phyloP scores from a whole-genome alignment of 2,329 filamentous ascomycete species.

The Escovopsis sp. region DNA sequence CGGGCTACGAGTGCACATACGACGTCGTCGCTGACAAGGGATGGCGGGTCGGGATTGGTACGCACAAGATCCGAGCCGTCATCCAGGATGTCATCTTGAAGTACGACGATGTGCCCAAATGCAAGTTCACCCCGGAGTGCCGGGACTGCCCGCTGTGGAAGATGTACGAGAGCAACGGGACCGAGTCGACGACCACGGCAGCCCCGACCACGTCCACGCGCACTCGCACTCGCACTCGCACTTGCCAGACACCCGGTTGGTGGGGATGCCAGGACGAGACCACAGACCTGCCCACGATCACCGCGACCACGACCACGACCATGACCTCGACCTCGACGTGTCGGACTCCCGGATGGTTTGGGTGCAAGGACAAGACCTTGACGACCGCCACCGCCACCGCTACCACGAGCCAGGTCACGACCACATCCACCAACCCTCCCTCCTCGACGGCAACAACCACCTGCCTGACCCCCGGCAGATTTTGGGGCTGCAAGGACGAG shows the following conservation, averaged over 20 bases:
- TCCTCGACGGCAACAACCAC: slow-evolving; percentile 15
- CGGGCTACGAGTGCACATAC: slow-evolving; percentile 76
- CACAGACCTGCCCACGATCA: slow-evolving; percentile 29
- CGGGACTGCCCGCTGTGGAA: slow-evolving; percentile 90
- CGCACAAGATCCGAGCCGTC: slow-evolving; percentile 78
- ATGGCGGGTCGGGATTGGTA: slow-evolving; percentile 82
- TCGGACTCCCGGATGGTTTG: slow-evolving; percentile 51
- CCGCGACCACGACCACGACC: slow-evolving; percentile 27
- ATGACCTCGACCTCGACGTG: slow-evolving; percentile 40
- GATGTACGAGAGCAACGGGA: slow-evolving; percentile 85
- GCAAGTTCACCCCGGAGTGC: slow-evolving; percentile 63
- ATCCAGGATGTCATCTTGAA: slow-evolving; percentile 76
- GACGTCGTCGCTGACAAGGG: slow-evolving; percentile 85
- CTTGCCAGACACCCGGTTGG: slow-evolving; percentile 86
- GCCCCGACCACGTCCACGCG: slow-evolving; percentile 42
- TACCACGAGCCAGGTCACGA: slow-evolving; percentile 15
- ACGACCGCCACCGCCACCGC: slow-evolving; percentile 6
- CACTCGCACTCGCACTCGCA: slow-evolving; percentile 67
- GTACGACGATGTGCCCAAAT: slow-evolving; percentile 69
- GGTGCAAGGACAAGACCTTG: slow-evolving; percentile 37
- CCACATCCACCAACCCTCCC: slow-evolving; percentile 17
- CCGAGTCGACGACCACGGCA: slow-evolving; percentile 55
- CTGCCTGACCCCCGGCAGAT: slow-evolving; percentile 37
- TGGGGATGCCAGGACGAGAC: slow-evolving; percentile 65
- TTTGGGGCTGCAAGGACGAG: slow-evolving; percentile 43